Evolutionary conservation across 2,329 filamentous ascomycete species (phyloP).

Genomic region (Trichoderma afroharzianum): DNA sequence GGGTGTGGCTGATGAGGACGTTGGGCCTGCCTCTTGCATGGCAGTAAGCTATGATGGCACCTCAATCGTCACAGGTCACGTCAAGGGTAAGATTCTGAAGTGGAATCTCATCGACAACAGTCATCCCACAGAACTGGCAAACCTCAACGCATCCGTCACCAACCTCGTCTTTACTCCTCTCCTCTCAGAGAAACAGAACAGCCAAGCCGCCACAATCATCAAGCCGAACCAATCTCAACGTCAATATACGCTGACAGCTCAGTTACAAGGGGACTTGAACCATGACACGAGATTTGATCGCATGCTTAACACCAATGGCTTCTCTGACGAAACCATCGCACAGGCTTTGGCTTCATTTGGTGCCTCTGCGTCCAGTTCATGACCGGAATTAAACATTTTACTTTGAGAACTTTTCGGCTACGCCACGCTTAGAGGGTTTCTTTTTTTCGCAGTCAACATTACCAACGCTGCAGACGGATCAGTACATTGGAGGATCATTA

Average conservation of each 20-base stretch:
- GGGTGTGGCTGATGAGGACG: constrained; percentile 57
- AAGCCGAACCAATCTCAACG: constrained; percentile 73
- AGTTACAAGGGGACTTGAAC: constrained; percentile 49
- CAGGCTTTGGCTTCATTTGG: constrained; percentile 46
- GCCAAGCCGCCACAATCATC: constrained; percentile 59
- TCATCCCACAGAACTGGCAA: constrained; percentile 63
- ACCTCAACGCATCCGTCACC: constrained; percentile 76
- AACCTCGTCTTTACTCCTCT: constrained; percentile 74
- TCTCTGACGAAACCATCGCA: constrained; percentile 46
- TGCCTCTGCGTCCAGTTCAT: constrained; percentile 23
- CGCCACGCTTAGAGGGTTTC: not conserved
- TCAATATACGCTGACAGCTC: constrained; percentile 62
- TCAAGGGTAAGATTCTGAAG: constrained; percentile 69
- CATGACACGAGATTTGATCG: constrained; percentile 42
- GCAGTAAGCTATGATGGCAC: constrained; percentile 80
- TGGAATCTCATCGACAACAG: constrained; percentile 76
- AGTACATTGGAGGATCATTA: not conserved
- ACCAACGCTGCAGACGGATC: not conserved
- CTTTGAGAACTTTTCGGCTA: too few species aligned
- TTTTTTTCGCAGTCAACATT: not conserved
- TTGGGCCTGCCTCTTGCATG: constrained; percentile 63
- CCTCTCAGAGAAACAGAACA: constrained; percentile 39
- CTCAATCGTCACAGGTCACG: constrained; percentile 74
- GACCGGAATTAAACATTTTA: not conserved
- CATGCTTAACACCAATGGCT: constrained; percentile 45